phyloP scores from a whole-genome alignment of 495 filamentous ascomycete genomes.

The Penicillium canariense region DNA sequence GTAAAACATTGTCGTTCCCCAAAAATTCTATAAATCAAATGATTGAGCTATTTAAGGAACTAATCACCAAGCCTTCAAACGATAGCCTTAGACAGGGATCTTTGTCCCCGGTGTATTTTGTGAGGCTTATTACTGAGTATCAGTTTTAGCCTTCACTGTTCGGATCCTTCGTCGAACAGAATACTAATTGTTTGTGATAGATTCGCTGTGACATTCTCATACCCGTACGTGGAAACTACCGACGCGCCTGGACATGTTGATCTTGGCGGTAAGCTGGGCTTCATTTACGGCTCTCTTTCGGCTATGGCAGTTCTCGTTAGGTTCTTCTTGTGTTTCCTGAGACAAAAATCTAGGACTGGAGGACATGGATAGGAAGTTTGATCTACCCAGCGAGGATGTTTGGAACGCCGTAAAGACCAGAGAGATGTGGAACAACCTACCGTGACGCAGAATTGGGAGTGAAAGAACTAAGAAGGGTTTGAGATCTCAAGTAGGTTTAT shows the following conservation, averaged over 20 bases:
- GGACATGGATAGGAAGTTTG: conserved; percentile 16
- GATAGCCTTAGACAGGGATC: no score
- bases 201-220: conserved; percentile 24
- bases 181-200: conserved; percentile 4
- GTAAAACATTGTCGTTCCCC: no score
- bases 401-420: conserved; percentile 1
- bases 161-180: background rate
- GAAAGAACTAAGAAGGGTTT: no score
- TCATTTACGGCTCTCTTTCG: conserved; percentile 24
- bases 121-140: conserved; percentile 24
- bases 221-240: conserved; percentile 21
- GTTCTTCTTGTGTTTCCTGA: conserved; percentile 18
- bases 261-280: conserved; percentile 22
- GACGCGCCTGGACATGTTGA: conserved; percentile 17
- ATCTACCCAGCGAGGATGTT: background rate
- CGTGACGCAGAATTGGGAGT: background rate
- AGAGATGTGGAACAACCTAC: background rate
- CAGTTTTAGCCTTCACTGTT: background rate
- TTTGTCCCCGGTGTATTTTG: conserved; percentile 19
- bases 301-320: conserved; percentile 16
- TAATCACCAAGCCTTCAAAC: no score
- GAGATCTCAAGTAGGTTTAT: no score
- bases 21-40: no score
- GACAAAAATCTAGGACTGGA: conserved; percentile 12
- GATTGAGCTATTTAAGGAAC: no score